A percentile compares a stretch with the other conserved stretches of the same genome.
Conservation (phyloP, 129 eudicot genomes). For the Tanacetum coccineum region DNA sequence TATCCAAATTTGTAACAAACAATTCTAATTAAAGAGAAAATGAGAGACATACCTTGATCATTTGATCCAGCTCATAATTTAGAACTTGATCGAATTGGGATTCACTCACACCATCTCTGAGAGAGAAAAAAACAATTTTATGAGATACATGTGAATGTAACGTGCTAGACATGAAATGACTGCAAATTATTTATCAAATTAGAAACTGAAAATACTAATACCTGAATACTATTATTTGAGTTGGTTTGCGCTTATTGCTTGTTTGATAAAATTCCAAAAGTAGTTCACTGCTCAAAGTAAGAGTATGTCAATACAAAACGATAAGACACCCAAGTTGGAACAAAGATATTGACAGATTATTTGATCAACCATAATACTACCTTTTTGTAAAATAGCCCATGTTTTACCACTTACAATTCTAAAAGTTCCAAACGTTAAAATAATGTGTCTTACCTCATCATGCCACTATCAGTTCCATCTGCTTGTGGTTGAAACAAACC, state of each 20-base stretch:
- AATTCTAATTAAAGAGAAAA: neutral
- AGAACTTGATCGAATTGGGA: conserved; percentile 87
- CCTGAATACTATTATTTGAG: conserved; percentile 90
- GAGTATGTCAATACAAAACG: conserved; percentile 17
- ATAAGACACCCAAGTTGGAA: conserved; percentile 10
- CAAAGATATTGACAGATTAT: conserved; percentile 9
- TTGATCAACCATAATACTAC: neutral
- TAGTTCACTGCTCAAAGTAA: conserved; percentile 58
- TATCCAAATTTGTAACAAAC: neutral
- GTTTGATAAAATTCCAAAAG: conserved; percentile 73
- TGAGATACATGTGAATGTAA: neutral
- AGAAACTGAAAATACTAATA: conserved; percentile 15
- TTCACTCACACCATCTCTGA: conserved; percentile 95
- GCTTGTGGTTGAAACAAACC: conserved; percentile 66
- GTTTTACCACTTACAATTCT: conserved; percentile 14
- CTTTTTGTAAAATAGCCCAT: neutral
- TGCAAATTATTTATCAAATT: conserved; percentile 1
- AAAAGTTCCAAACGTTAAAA: neutral
- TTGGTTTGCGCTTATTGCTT: conserved; percentile 75
- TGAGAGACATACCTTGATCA: conserved; percentile 63
- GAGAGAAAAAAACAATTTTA: conserved; percentile 16
- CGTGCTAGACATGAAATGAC: neutral
- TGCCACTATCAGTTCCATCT: conserved; percentile 87
- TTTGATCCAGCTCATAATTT: conserved; percentile 80
- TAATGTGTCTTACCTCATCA: conserved; percentile 63